phyloP scores from a whole-genome alignment of 2,329 filamentous ascomycete species.

The Penicillium sp. region DNA sequence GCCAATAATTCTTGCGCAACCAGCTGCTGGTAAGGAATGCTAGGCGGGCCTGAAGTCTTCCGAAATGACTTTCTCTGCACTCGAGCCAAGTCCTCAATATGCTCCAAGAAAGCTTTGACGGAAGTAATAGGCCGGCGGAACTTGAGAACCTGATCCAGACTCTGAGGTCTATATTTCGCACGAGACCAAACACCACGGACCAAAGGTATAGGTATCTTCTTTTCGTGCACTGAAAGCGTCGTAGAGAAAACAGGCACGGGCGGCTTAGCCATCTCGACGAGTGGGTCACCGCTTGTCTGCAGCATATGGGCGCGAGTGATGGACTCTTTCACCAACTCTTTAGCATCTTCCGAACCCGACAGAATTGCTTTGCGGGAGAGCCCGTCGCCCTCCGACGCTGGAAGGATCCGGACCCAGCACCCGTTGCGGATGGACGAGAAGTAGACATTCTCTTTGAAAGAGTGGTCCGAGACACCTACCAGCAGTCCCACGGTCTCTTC shows the following conservation, averaged over 20 bases:
- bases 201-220: constrained; percentile 24
- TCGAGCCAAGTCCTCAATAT: constrained; percentile 39
- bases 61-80: not conserved
- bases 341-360: constrained; percentile 33
- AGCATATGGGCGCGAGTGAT: constrained; percentile 24
- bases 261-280: constrained; percentile 30
- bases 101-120: constrained; percentile 37
- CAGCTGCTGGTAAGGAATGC: constrained; percentile 10
- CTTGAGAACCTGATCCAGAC: constrained; percentile 15
- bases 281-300: constrained; percentile 28
- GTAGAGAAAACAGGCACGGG: constrained; percentile 32
- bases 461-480: constrained; percentile 29
- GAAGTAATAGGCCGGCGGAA: constrained; percentile 25
- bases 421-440: constrained; percentile 35
- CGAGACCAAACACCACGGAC: constrained; percentile 32
- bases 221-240: constrained; percentile 21
- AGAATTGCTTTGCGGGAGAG: constrained; percentile 35
- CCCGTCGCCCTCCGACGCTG: constrained; percentile 30
- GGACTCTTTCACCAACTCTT: constrained; percentile 30
- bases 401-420: constrained; percentile 39
- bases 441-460: constrained; percentile 39
- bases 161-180: not conserved
- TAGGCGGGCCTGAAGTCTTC: constrained; percentile 16
- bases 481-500: constrained; percentile 37
- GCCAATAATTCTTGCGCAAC: constrained; percentile 26